Evolutionary conservation across 768 basidiomycete species (phyloP).

Genomic region (Boletus fagicola): DNA sequence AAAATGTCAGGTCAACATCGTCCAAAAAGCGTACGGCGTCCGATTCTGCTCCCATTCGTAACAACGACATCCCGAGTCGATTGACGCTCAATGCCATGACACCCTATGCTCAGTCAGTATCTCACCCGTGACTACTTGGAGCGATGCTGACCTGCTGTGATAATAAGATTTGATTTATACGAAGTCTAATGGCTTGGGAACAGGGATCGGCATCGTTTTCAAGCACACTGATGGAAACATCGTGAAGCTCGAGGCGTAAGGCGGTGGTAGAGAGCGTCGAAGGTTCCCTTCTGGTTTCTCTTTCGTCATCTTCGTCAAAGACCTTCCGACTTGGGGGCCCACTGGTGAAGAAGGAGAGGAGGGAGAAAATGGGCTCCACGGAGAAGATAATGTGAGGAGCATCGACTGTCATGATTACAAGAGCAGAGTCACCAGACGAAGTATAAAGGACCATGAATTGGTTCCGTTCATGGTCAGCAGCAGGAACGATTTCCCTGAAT

Average conservation of each 20-base stretch:
- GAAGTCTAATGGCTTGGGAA: conserved; percentile 83
- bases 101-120: conserved; percentile 48
- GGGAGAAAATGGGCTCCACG: conserved; percentile 83
- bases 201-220: conserved; percentile 77
- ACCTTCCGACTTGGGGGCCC: conserved; percentile 38
- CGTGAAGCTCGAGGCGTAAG: conserved; percentile 86
- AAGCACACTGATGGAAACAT: conserved; percentile 83
- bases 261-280: conserved; percentile 36
- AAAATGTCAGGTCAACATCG: conserved; percentile 83
- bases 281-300: conserved; percentile 14
- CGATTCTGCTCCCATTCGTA: conserved; percentile 76
- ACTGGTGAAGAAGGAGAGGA: conserved; percentile 81
- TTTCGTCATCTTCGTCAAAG: conserved; percentile 12
- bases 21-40: conserved; percentile 93
- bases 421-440: conserved; percentile 59
- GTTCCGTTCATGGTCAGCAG: conserved; percentile 81
- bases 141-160: conserved; percentile 77
- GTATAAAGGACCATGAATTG: conserved; percentile 95
- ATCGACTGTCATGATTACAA: conserved; percentile 87
- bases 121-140: neutral
- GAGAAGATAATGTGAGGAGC: conserved; percentile 92
- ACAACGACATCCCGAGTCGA: conserved; percentile 90
- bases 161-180: conserved; percentile 80
- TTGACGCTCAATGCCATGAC: conserved; percentile 77
- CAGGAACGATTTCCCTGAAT: conserved; percentile 94